Conservation (phyloP, 768 basidiomycete species). For the Trametes coccinea region DNA sequence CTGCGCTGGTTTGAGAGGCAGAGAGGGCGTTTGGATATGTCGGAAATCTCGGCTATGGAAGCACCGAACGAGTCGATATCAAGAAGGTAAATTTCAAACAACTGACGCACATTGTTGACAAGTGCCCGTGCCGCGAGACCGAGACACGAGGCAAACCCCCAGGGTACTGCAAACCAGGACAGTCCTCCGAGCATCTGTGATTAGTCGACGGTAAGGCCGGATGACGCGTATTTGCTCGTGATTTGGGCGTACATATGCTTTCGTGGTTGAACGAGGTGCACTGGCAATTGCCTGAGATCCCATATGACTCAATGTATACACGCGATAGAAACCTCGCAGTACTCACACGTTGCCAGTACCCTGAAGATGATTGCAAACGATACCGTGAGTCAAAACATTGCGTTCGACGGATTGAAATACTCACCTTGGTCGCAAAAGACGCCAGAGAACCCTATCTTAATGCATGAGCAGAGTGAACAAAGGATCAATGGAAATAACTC, state of each 20-base stretch:
- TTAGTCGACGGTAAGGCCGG: background rate
- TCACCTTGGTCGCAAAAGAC: conserved; percentile 53
- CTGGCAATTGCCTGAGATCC: conserved; percentile 48
- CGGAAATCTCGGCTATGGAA: conserved; percentile 48
- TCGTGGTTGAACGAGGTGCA: conserved; percentile 50
- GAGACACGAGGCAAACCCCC: conserved; percentile 43
- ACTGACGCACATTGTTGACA: conserved; percentile 28
- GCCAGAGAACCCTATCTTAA: conserved; percentile 44
- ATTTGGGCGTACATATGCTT: conserved; percentile 43
- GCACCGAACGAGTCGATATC: too few relatives aligned
- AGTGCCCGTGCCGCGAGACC: conserved; percentile 40
- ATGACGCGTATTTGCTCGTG: too few relatives aligned
- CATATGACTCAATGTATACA: background rate
- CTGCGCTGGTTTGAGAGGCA: conserved; percentile 40
- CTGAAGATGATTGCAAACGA: conserved; percentile 27
- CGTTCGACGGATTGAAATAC: background rate
- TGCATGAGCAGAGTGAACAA: conserved; percentile 29
- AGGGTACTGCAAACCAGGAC: conserved; percentile 52
- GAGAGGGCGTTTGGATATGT: conserved; percentile 42
- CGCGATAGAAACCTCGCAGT: conserved; percentile 4
- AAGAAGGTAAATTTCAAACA: conserved; percentile 12
- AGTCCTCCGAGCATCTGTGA: conserved; percentile 54
- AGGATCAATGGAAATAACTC: conserved; percentile 20
- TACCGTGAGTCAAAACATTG: background rate
- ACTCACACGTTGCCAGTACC: conserved; percentile 54